A percentile compares a stretch with the other conserved stretches of the same genome.
phyloP scores from a whole-genome alignment of 1,284 basidiomycete species.

The Puccinia horiana region DNA sequence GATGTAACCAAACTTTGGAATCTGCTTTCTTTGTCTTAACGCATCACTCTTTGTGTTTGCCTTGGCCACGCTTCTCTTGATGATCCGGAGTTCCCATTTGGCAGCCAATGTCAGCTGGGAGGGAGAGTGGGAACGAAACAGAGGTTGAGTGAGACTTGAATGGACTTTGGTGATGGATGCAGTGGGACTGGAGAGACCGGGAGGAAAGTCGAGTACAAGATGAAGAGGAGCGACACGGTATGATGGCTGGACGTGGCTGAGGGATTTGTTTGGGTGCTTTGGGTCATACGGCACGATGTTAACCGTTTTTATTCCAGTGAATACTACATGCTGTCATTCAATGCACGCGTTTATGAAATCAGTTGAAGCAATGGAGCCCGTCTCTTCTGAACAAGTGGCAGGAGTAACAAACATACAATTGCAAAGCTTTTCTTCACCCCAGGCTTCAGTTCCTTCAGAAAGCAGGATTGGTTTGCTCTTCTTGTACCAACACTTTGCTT shows the following conservation, averaged over 20 bases:
- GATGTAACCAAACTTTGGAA: not conserved
- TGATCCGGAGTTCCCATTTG: slow-evolving; percentile 34
- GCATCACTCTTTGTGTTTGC: slow-evolving; percentile 19
- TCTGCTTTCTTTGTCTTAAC: not conserved
- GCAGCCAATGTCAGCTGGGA: slow-evolving; percentile 44
- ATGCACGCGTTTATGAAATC: not conserved
- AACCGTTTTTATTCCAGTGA: slow-evolving; percentile 46
- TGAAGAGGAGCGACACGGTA: slow-evolving; percentile 19
- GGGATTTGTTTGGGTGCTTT: slow-evolving; percentile 18
- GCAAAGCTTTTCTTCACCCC: slow-evolving; percentile 45
- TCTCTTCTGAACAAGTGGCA: not conserved
- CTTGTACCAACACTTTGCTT: slow-evolving; percentile 44
- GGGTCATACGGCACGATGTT: slow-evolving; percentile 25
- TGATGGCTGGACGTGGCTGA: slow-evolving; percentile 1
- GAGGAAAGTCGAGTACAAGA: slow-evolving; percentile 14
- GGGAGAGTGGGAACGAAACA: slow-evolving; percentile 8
- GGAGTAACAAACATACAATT: slow-evolving; percentile 18
- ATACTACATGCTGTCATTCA: slow-evolving; percentile 33
- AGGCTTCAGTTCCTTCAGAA: slow-evolving; percentile 29
- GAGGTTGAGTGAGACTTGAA: not conserved
- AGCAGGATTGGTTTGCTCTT: slow-evolving; percentile 24
- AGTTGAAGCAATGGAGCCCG: not conserved
- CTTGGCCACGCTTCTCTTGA: slow-evolving; percentile 39
- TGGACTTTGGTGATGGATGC: slow-evolving; percentile 29
- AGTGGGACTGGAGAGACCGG: slow-evolving; percentile 38